Evolutionary conservation across 257 asterid genomes (phyloP).

Genomic region (Prunella vulgaris): DNA sequence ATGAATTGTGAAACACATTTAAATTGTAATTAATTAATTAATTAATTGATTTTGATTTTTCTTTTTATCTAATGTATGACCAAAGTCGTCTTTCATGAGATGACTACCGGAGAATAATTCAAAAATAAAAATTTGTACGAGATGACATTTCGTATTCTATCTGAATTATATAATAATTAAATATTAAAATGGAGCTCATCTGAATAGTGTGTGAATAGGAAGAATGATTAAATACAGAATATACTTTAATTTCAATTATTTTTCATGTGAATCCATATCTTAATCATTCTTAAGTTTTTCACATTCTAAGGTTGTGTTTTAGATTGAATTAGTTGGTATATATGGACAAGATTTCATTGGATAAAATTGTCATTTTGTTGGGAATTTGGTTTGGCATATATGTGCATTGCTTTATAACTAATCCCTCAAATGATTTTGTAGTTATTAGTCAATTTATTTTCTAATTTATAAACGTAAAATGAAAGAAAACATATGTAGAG

Average conservation of each 20-base stretch:
- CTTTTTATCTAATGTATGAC: no score
- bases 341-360: slow-evolving; percentile 19
- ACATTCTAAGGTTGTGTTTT: background rate
- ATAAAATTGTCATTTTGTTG: slow-evolving; percentile 24
- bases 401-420: slow-evolving; percentile 26
- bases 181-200: no score
- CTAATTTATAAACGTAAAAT: slow-evolving; percentile 17
- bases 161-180: no score
- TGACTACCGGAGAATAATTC: no score
- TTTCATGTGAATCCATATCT: no score
- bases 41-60: background rate
- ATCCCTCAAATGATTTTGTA: slow-evolving; percentile 21
- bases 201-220: background rate
- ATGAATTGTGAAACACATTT: background rate
- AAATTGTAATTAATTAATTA: background rate
- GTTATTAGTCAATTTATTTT: slow-evolving; percentile 29
- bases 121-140: no score
- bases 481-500: slow-evolving; percentile 16
- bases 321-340: slow-evolving; percentile 25
- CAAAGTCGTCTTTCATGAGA: no score
- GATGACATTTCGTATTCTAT: no score
- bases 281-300: no score
- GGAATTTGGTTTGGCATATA: slow-evolving; percentile 35
- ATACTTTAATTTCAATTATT: background rate
- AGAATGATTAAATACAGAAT: background rate